A percentile compares a stretch with the other conserved stretches of the same genome.
Conservation (phyloP, 768 basidiomycete genomes). For the Hemileccinum rubropunctum region DNA sequence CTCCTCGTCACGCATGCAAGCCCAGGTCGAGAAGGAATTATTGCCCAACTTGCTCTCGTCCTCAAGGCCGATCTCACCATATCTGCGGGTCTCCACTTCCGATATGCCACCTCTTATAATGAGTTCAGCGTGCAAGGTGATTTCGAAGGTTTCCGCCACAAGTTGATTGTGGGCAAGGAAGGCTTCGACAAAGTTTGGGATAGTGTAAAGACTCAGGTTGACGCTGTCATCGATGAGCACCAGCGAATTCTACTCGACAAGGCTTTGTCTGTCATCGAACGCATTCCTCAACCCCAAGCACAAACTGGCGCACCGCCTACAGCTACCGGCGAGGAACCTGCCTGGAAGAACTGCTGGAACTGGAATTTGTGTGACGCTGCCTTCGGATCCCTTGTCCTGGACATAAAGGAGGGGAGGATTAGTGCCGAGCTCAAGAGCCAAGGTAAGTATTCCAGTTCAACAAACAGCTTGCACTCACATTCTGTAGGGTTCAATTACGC, state of each 20-base stretch:
- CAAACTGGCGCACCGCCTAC: slow-evolving; percentile 40
- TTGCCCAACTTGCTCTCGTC: slow-evolving; percentile 85
- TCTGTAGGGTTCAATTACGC: slow-evolving; percentile 89
- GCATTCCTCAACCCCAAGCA: slow-evolving; percentile 59
- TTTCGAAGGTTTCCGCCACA: slow-evolving; percentile 83
- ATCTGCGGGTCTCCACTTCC: slow-evolving; percentile 95
- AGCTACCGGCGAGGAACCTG: slow-evolving; percentile 74
- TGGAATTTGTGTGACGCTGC: slow-evolving; percentile 98
- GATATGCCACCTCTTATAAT: slow-evolving; percentile 94
- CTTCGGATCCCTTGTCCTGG: slow-evolving; percentile 83
- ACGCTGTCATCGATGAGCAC: slow-evolving; percentile 85
- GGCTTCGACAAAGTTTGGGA: slow-evolving; percentile 93
- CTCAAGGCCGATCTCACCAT: slow-evolving; percentile 94
- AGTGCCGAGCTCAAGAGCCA: slow-evolving; percentile 91
- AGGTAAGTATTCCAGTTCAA: slow-evolving; percentile 47
- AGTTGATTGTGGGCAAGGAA: slow-evolving; percentile 75
- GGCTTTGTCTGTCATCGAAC: slow-evolving; percentile 79
- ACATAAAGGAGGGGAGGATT: slow-evolving; percentile 88
- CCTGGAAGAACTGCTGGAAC: slow-evolving; percentile 99
- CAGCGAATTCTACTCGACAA: slow-evolving; percentile 89
- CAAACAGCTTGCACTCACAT: slow-evolving; percentile 5
- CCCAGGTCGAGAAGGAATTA: slow-evolving; percentile 89
- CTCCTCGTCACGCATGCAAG: slow-evolving; percentile 90
- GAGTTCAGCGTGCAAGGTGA: slow-evolving; percentile 93
- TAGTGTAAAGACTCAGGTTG: slow-evolving; percentile 86